phyloP scores from a whole-genome alignment of 1,284 basidiomycete genomes.

The Ustilago crameri region DNA sequence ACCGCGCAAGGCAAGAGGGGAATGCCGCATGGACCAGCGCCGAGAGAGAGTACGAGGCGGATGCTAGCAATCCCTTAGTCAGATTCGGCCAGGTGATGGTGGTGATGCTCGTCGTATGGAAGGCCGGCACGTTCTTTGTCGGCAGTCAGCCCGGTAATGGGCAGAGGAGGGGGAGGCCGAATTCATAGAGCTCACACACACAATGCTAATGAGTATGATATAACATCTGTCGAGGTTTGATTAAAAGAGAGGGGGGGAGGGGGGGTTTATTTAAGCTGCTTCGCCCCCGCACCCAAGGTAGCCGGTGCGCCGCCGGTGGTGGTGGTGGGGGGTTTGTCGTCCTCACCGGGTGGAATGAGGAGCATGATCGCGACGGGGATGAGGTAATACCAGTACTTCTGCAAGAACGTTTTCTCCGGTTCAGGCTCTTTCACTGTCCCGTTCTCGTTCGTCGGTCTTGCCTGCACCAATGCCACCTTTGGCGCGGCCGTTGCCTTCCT shows the following conservation, averaged over 20 bases:
- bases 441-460: slow-evolving; percentile 36
- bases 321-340: slow-evolving; percentile 10
- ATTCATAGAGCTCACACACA: background rate
- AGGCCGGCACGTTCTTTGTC: slow-evolving; percentile 43
- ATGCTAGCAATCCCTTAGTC: slow-evolving; percentile 45
- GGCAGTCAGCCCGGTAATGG: too few species aligned
- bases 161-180: background rate
- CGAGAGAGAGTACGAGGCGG: slow-evolving; percentile 36
- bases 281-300: too few species aligned
- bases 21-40: slow-evolving; percentile 12
- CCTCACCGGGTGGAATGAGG: slow-evolving; percentile 41
- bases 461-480: slow-evolving; percentile 6
- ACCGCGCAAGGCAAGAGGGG: slow-evolving; percentile 17
- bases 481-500: background rate
- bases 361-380: slow-evolving; percentile 51
- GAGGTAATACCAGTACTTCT: slow-evolving; percentile 59
- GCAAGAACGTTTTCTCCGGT: slow-evolving; percentile 46
- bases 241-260: too few species aligned
- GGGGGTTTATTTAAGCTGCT: too few species aligned
- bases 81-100: slow-evolving; percentile 57
- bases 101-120: slow-evolving; percentile 48
- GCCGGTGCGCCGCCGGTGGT: too few species aligned
- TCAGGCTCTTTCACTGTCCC: slow-evolving; percentile 25
- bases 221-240: too few species aligned
- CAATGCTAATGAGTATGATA: too few species aligned